Evolutionary conservation across 2,329 filamentous ascomycete genomes (phyloP), one percentile per base, ranked within the genome.

Genomic region (Talaromyces verruculosus): DNA sequence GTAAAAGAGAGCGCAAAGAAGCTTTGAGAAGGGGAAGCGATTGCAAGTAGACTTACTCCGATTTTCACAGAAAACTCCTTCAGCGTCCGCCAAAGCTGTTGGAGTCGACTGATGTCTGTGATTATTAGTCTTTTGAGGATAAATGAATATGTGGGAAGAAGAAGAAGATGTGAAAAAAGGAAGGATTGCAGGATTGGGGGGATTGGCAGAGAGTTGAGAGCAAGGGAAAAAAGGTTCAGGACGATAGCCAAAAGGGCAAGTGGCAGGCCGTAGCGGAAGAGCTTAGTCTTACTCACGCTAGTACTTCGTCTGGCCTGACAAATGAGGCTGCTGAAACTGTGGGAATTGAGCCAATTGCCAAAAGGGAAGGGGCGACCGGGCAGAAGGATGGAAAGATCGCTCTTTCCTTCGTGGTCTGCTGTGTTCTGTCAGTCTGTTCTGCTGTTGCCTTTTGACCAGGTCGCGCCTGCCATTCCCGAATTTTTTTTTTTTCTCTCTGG

Each of bases 21-120:
- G 53, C 53, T 47, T 55, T 45, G 22, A 5, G 13, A 22, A 55
- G 47, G 33, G 15, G 47, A 55, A 41, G n/a, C n/a, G 11, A 57
- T 25, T 37, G 30, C 30, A 22, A 57, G 10, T 39, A 64, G 6
- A 47, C 62, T 25, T 47, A 59, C 62, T 37, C 62, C 49, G 47
- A 63, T 47, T 33, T 55, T 62, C 15, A n/a, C 59, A 61, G 63
- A 19, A 43, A 39, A 61, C 65, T 55, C 65, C 65, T 47, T 41
- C 60, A 55, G 61, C 65, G 59, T 53, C 53, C 37, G 51, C 64
- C 65, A 63, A 35, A 66, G 61, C 65, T 51, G 65, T 63, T 55
- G 65, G 65, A 63, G 65, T 63, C 41, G 51, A 58, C 39, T 66
- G 61, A 28, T 47, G 35, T 63, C 61, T 51, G 45, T 51, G 10